Evolutionary conservation across 768 basidiomycete genomes (phyloP), one percentile per base, ranked within the genome.

Genomic region (Termitomyces sp.): DNA sequence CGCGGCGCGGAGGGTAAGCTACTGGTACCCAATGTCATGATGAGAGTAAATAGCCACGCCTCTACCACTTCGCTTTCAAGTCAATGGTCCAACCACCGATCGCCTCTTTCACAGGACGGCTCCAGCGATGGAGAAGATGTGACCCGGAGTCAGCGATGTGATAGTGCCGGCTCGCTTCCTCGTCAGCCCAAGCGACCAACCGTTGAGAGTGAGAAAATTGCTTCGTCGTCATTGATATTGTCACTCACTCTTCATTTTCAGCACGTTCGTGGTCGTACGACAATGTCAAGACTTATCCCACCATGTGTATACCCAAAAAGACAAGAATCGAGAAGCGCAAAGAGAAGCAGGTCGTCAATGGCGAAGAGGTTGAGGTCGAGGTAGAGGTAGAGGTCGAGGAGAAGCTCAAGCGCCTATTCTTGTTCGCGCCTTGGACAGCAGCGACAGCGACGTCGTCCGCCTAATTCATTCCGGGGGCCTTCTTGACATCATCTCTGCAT

Each of bases 211-310:
- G 64, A 66, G 84, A 64, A 5, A 27, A 7, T 46, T 58, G 51
- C 59, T 17, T 35, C 3, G 45, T 50, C 14, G 3, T 57, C 44
- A 43, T 46, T 32, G 17, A 40, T 17, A 58, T 21, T 9, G 6
- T 43, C 40, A 37, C 14, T 45, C 40, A 46, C 64, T 10, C 54
- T 29, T 66, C 60, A 34, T 67, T 17, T 41, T 21, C 56, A 89
- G 87, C 74, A 12, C 85, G 86, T 29, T 84, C 89, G 2, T 89
- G 86, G 87, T 89, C 87, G 2, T 90, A 89, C 64, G 87, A 89
- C 63, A 86, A 86, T 61, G 69, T 87, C 59, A 80, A 78, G 66
- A 87, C 84, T 3, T 90, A 90, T 62, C 83, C 85, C 16, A 73
- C 83, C 58, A 83, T 85, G 81, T 73, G 75, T 58, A 71, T 80